Evolutionary conservation across 2,329 filamentous ascomycete genomes (phyloP).

Genomic region (Aspergillus hortae): DNA sequence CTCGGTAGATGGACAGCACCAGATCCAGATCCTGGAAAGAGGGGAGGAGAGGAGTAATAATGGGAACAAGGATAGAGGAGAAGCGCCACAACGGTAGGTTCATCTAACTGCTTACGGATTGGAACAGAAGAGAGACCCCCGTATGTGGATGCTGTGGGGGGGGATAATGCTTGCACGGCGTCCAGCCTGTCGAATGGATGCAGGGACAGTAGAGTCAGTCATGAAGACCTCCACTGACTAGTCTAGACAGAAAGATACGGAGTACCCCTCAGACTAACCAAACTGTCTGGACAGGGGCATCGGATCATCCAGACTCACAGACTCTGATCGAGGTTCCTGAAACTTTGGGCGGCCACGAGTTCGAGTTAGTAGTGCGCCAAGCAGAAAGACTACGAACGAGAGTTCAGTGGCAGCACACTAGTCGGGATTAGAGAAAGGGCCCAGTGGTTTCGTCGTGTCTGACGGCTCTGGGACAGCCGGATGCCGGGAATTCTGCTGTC

Average conservation of each 20-base stretch:
- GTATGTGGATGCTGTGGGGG: constrained; percentile 8
- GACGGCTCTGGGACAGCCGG: not conserved
- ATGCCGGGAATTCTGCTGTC: not conserved
- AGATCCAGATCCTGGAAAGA: not conserved
- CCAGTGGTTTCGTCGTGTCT: not conserved
- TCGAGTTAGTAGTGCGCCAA: not conserved
- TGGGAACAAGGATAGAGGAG: not conserved
- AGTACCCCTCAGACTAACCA: not conserved
- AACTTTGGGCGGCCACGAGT: constrained; percentile 7
- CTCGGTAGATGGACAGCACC: not conserved
- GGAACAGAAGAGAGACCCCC: constrained; percentile 4
- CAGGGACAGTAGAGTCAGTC: no score
- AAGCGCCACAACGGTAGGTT: constrained; percentile 3
- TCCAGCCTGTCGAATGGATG: constrained; percentile 3
- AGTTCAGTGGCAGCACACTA: not conserved
- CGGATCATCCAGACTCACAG: not conserved
- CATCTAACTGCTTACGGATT: not conserved
- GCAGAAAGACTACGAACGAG: not conserved
- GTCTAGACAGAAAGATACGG: no score
- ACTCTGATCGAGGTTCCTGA: constrained; percentile 4
- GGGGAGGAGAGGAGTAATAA: constrained; percentile 5
- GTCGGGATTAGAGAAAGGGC: not conserved
- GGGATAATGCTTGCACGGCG: constrained; percentile 2
- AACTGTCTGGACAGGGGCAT: no score
- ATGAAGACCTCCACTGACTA: no score